A percentile compares a stretch with the other conserved stretches of the same genome.
Conservation (phyloP, 345 rosid species). For the Syzygium aromaticum region DNA sequence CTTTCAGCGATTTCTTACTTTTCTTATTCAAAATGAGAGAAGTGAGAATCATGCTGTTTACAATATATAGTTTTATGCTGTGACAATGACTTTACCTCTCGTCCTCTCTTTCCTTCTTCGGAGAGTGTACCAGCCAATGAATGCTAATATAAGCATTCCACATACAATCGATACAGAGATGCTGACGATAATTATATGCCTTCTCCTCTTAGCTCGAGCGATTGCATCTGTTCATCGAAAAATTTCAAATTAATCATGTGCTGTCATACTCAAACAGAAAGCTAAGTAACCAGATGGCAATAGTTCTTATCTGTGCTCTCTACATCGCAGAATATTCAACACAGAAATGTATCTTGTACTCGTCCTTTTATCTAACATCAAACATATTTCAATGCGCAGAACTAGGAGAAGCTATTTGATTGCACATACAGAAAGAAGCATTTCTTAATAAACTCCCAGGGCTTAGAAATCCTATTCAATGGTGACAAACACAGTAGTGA, state of each 20-base stretch:
- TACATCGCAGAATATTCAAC: neutral
- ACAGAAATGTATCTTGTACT: neutral
- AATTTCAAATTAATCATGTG: neutral
- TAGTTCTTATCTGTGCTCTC: neutral
- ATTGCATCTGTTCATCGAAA: constrained; percentile 1
- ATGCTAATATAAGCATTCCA: neutral
- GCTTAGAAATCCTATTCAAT: neutral
- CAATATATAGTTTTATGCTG: neutral
- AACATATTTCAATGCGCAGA: fast-evolving
- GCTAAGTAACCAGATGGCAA: neutral
- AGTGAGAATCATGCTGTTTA: neutral
- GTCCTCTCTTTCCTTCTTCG: neutral
- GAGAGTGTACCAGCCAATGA: neutral
- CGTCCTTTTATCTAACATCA: neutral
- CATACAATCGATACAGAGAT: neutral
- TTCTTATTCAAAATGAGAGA: neutral
- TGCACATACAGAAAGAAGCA: neutral
- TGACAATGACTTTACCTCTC: neutral
- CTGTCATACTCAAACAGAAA: neutral
- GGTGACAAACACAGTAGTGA: neutral
- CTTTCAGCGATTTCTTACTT: neutral
- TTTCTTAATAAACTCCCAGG: neutral
- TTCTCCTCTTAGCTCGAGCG: constrained; percentile 6
- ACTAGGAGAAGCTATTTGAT: neutral
- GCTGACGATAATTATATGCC: neutral